A percentile compares a stretch with the other conserved stretches of the same genome.
Evolutionary conservation across 192 early-diverging fungal species (phyloP).

Genomic region (Umbelopsis vinacea): DNA sequence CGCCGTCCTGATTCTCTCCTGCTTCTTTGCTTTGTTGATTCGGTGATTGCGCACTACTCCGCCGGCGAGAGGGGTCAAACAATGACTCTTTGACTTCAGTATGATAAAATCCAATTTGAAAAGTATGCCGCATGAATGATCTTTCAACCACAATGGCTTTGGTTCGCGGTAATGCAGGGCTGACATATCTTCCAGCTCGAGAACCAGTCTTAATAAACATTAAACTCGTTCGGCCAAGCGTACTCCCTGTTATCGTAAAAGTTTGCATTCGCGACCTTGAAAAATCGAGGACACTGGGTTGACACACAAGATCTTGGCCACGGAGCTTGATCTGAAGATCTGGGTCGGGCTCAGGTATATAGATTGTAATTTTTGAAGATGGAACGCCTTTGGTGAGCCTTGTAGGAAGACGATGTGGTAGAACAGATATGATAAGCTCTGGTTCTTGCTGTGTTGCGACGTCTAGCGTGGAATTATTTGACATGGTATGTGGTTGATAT

Average conservation of each 20-base stretch:
- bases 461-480: neutral
- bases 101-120: conserved; percentile 59
- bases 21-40: neutral
- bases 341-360: conserved; percentile 58
- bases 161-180: conserved; percentile 51
- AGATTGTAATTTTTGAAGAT: conserved; percentile 57
- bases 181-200: conserved; percentile 50
- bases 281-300: conserved; percentile 63
- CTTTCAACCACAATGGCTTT: conserved; percentile 64
- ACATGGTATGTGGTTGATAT: neutral
- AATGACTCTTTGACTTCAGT: conserved; percentile 11
- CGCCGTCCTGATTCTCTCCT: neutral
- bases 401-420: conserved; percentile 52
- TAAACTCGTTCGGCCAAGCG: conserved; percentile 63
- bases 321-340: conserved; percentile 61
- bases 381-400: conserved; percentile 59
- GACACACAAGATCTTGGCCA: conserved; percentile 60
- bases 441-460: conserved; percentile 4
- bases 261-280: conserved; percentile 47
- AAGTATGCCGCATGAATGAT: conserved; percentile 67
- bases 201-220: conserved; percentile 59
- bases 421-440: conserved; percentile 43
- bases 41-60: neutral
- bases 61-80: neutral
- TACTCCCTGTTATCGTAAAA: conserved; percentile 60